Evolutionary conservation across 192 early-diverging fungal species (phyloP), one percentile per base, ranked within the genome.

Genomic region (Coemansia sp.): DNA sequence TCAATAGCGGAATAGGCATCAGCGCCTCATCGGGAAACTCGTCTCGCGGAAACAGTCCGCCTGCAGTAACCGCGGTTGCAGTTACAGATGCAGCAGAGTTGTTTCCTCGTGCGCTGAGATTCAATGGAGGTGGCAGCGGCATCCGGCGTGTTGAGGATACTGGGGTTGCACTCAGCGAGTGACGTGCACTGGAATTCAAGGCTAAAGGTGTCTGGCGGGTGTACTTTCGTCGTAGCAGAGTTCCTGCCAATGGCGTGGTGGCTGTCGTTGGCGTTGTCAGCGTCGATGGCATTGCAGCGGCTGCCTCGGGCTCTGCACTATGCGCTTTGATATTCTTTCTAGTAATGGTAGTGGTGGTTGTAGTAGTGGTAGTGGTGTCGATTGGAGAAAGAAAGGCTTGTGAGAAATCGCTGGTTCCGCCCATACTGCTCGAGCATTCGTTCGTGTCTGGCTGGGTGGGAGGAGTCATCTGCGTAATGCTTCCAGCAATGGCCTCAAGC

Each of bases 401-500:
- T 53, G 77, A 80, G 55, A 75, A 75, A 41, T 80, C 77, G 65
- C 69, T 74, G 69, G 11, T 54, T 14, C n/a, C 44, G 8, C 46
- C 51, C 6, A 68, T 6, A 13, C 43, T 43, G 32, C 58, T 54
- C 20, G 51, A 22, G 7, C 19, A 25, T 32, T 54, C 51, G 20
- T 54, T 54, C 0, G 51, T 58, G 46, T 75, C 72, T 8, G 73
- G 74, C 55, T 69, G 72, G 32, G 78, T 72, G 14, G 65, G 66
- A n/a, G 46, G 42, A 16, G 78, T 72, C 49, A 63, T 44, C 60
- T 75, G 69, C 0, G 69, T 62, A 20, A 63, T 25, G 2, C 8
- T 58, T 43, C 44, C 49, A 8, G 71, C 69, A n/a, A 63, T 61
- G 46, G 56, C 9, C 12, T 53, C 64, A 62, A 71, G 59, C 5